Percentiles rank a stretch among this genome's conserved stretches.
These are phyloP conservation scores for Butyriboletus loyo DNA, from an alignment of 768 basidiomycete species.

Conservation along the genomic window DNA sequence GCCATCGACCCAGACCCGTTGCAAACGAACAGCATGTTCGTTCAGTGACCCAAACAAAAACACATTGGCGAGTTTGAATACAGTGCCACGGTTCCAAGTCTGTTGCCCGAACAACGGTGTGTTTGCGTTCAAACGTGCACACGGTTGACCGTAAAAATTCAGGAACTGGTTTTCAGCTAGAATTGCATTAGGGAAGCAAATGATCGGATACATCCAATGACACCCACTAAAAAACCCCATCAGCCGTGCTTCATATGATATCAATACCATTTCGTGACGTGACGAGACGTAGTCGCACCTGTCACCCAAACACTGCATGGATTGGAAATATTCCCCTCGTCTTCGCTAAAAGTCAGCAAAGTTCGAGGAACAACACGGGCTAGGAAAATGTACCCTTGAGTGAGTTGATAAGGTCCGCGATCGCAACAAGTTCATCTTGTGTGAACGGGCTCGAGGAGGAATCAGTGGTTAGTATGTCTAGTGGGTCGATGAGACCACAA, in stretches of 20 bases:
- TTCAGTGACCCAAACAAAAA: conserved; percentile 2
- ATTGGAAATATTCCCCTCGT: neutral
- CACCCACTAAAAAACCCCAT: conserved; percentile 13
- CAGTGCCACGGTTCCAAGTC: neutral
- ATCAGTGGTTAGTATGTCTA: conserved; percentile 17
- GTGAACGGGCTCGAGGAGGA: conserved; percentile 17
- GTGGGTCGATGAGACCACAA: neutral
- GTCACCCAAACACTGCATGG: conserved; percentile 10
- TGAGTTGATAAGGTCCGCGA: conserved; percentile 12
- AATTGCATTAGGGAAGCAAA: neutral
- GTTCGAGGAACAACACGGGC: neutral
- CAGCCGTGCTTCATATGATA: conserved; percentile 5
- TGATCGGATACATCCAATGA: neutral
- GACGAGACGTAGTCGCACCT: neutral
- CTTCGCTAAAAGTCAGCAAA: conserved; percentile 1
- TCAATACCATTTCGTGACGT: neutral
- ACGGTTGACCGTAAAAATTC: conserved; percentile 12
- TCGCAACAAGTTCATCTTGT: conserved; percentile 13
- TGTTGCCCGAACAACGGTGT: conserved; percentile 6
- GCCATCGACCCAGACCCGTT: conserved; percentile 13
- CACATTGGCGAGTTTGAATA: neutral
- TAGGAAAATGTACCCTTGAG: conserved; percentile 2
- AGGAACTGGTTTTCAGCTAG: conserved; percentile 15
- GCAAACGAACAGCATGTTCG: conserved; percentile 11
- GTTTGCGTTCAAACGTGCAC: conserved; percentile 11